Evolutionary conservation across 116 monocot species (phyloP), one percentile per base, ranked within the genome.

Genomic region (Zostera marina): DNA sequence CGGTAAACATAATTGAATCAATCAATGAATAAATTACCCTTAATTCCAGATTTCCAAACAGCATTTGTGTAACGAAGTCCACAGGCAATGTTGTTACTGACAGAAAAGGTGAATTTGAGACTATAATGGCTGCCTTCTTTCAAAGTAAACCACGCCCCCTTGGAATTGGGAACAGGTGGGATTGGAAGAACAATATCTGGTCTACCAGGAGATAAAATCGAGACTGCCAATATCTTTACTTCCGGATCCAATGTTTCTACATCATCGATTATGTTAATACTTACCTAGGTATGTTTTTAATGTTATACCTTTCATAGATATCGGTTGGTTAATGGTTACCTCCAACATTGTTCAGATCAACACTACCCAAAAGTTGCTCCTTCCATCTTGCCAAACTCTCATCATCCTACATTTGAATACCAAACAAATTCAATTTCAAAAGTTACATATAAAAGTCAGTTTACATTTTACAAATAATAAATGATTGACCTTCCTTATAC

Each of bases 311-410:
- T 45, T 11, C 44, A 14, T 43, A 45, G 2, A 5, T 11, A 11
- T 45, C 12, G 8, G 14, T 45, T 10, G 12, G 12, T 45, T 45
- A 45, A 11, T 45, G 8, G 44, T 59, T 44, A 59, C 87, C 92
- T 83, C 87, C 92, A 55, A 92, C 80, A 43, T 73, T 70, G 48
- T 68, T 62, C 42, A 87, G 64, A 68, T 93, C 87, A 22, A 93
- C 81, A 46, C 63, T 66, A 1, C 77, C 84, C 42, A 93, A 76
- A 7, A 87, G 79, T 32, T 87, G 77, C 23, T 87, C 87, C 70
- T 93, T 93, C 93, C 88, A 93, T 62, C 72, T 87, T 73, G 75
- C 68, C 56, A 93, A 56, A 68, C 93, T 93, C 73, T 93, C 93
- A 65, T 93, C 88, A 65, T 93, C 88, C 88, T 61, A 7, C 32